These are phyloP conservation scores for Phaeoacremonium minimum DNA, from an alignment of 2,329 filamentous ascomycete species.

Conservation along the genomic window DNA sequence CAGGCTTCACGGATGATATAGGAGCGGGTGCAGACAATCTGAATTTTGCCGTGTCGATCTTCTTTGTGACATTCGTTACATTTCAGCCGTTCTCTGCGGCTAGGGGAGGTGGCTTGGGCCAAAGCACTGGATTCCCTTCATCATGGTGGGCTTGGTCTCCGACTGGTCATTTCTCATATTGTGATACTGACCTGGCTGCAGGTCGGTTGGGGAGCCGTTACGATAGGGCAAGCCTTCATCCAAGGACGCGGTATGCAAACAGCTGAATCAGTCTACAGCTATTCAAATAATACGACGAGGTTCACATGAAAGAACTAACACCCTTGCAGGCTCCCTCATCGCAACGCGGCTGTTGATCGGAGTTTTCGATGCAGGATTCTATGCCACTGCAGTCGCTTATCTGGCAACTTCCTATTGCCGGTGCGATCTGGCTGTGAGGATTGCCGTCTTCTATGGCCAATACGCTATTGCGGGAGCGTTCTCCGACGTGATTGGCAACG, in stretches of 20 bases:
- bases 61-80: constrained; percentile 55
- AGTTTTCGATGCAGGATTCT: constrained; percentile 44
- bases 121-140: constrained; percentile 49
- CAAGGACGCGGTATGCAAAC: constrained; percentile 15
- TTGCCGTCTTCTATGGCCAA: constrained; percentile 54
- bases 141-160: constrained; percentile 51
- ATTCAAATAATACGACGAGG: constrained; percentile 21
- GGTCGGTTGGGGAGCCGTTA: constrained; percentile 22
- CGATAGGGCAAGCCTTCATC: constrained; percentile 22
- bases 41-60: constrained; percentile 51
- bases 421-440: constrained; percentile 49
- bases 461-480: constrained; percentile 51
- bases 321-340: constrained; percentile 13
- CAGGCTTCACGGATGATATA: constrained; percentile 47
- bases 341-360: constrained; percentile 16
- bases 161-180: constrained; percentile 17
- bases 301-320: constrained; percentile 4
- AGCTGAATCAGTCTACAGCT: no score
- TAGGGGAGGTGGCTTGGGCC: constrained; percentile 34
- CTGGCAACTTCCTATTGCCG: constrained; percentile 54
- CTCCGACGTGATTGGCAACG: constrained; percentile 41
- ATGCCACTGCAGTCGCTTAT: constrained; percentile 54
- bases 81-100: constrained; percentile 51
- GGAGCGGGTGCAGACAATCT: constrained; percentile 46
- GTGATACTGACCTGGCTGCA: constrained; percentile 22